These are phyloP conservation scores for Carex myosuroides DNA, from an alignment of 176 grass and related monocot species.

Conservation along the genomic window DNA sequence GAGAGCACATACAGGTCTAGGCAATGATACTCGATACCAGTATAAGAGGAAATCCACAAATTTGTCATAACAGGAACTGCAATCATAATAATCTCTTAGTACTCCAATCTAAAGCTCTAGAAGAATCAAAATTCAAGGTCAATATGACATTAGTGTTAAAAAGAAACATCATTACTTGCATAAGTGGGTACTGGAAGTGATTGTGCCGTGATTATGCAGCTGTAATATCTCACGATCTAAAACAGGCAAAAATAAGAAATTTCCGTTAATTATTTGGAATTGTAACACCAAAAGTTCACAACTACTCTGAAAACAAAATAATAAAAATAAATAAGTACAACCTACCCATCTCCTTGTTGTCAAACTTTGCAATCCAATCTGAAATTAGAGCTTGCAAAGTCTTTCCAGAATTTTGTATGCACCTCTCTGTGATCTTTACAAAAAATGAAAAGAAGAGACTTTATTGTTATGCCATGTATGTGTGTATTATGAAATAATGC, in stretches of 20 bases:
- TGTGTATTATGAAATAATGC: conserved; percentile 1
- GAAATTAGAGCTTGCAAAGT: conserved; percentile 79
- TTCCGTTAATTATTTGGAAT: neutral
- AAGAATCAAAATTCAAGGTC: conserved; percentile 18
- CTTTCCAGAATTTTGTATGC: conserved; percentile 73
- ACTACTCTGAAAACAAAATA: neutral
- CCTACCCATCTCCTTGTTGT: conserved; percentile 84
- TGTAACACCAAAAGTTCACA: neutral
- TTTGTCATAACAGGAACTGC: conserved; percentile 76
- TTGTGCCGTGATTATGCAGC: conserved; percentile 52
- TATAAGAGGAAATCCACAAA: conserved; percentile 75
- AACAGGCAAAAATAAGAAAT: conserved; percentile 26
- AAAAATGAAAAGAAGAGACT: neutral
- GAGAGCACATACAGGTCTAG: conserved; percentile 54
- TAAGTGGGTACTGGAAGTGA: conserved; percentile 57
- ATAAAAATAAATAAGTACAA: conserved; percentile 5
- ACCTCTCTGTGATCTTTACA: conserved; percentile 88
- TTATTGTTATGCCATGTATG: neutral
- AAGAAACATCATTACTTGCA: conserved; percentile 66
- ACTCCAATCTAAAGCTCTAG: conserved; percentile 2
- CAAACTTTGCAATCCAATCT: conserved; percentile 85
- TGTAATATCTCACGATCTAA: conserved; percentile 71
- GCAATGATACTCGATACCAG: conserved; percentile 66
- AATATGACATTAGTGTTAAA: neutral
- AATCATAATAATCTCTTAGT: conserved; percentile 35